These are phyloP conservation scores for Penicillium cosmopolitanum DNA, from an alignment of 495 filamentous ascomycete species.

Conservation along the genomic window DNA sequence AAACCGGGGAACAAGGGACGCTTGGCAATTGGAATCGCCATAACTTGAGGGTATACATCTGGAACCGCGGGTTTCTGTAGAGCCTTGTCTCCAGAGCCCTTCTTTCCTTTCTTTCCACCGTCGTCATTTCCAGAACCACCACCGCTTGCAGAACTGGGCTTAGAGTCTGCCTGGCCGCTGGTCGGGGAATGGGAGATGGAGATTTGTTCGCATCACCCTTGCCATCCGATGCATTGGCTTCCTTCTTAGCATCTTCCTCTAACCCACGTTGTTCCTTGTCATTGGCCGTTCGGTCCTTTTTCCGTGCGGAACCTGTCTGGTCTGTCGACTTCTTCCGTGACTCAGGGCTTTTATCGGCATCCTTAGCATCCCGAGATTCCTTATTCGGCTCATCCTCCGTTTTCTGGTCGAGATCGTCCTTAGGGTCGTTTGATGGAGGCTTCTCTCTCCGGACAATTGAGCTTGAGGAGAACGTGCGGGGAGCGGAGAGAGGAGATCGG, in stretches of 20 bases:
- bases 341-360: slow-evolving; percentile 33
- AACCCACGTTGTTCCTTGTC: slow-evolving; percentile 46
- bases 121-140: slow-evolving; percentile 55
- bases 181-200: slow-evolving; percentile 54
- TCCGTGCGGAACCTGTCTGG: slow-evolving; percentile 34
- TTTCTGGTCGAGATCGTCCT: slow-evolving; percentile 39
- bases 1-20: slow-evolving; percentile 96
- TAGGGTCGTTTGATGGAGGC: slow-evolving; percentile 42
- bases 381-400: slow-evolving; percentile 33
- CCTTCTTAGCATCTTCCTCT: slow-evolving; percentile 48
- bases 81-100: slow-evolving; percentile 66
- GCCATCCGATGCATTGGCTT: slow-evolving; percentile 37
- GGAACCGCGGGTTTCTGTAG: slow-evolving; percentile 86
- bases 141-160: slow-evolving; percentile 50
- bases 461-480: slow-evolving; percentile 49
- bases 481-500: slow-evolving; percentile 33
- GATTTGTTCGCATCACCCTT: slow-evolving; percentile 45
- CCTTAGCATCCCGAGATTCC: slow-evolving; percentile 39
- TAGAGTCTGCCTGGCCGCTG: slow-evolving; percentile 46
- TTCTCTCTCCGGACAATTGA: slow-evolving; percentile 48
- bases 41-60: slow-evolving; percentile 95
- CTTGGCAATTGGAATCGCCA: slow-evolving; percentile 98
- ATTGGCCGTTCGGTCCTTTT: slow-evolving; percentile 41
- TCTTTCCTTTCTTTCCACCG: slow-evolving; percentile 62
- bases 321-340: slow-evolving; percentile 43